Evolutionary conservation across 345 rosid genomes (phyloP).

Genomic region (Iberis pinnata): DNA sequence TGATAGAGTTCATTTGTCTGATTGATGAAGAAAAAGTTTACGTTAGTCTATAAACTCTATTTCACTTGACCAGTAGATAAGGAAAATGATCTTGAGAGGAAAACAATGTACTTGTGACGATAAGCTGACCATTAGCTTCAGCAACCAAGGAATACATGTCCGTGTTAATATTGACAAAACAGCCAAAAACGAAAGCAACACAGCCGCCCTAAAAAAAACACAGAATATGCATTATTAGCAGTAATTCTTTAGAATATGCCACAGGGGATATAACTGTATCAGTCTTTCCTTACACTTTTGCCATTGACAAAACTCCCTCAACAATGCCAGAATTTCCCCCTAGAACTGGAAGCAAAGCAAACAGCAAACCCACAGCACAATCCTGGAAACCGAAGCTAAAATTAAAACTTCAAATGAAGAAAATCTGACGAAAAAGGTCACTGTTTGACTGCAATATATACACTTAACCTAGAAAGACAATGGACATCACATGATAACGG

Average conservation of each 20-base stretch:
- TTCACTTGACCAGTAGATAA: not conserved
- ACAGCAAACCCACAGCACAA: constrained; percentile 87
- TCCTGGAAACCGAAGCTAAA: constrained; percentile 41
- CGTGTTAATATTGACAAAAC: constrained; percentile 58
- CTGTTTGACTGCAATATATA: too few species aligned
- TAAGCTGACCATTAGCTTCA: constrained; percentile 78
- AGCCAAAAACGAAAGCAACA: constrained; percentile 63
- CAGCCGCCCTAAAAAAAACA: constrained; percentile 46
- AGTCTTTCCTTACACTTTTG: constrained; percentile 87
- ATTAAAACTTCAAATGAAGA: too few species aligned
- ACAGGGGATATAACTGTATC: too few species aligned
- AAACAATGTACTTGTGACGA: constrained; percentile 59
- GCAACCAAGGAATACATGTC: constrained; percentile 80
- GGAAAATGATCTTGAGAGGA: constrained; percentile 12
- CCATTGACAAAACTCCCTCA: constrained; percentile 79
- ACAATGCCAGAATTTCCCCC: constrained; percentile 84
- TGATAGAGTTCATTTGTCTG: constrained; percentile 99
- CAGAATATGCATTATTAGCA: too few species aligned
- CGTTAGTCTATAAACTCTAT: too few species aligned
- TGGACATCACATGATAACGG: too few species aligned
- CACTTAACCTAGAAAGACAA: too few species aligned
- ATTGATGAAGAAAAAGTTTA: too few species aligned
- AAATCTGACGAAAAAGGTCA: constrained; percentile 8
- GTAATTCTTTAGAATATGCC: too few species aligned
- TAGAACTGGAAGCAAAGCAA: constrained; percentile 92